Base-by-base conservation (phyloP, 495 filamentous ascomycete genomes). In the Choiromyces venosus region DNA sequence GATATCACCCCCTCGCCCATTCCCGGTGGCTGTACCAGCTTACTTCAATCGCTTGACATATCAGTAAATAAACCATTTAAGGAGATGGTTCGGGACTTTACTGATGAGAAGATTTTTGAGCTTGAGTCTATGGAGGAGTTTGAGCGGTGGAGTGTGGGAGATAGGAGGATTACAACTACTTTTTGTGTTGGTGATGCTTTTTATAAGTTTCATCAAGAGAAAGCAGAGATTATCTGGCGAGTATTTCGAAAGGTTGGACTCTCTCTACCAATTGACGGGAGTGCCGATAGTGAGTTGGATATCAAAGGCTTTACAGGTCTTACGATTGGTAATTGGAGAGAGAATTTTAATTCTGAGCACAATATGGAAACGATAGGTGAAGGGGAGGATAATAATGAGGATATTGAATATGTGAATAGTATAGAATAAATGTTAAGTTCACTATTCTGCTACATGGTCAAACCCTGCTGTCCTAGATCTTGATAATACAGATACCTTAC, bases 121-220 rank as follows among this genome's bases (percentile, higher is more conserved):
- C 38, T 14, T 52, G 64, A 46, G 18, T n/a, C 37, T 72, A 39
- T 35, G 1, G 52, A 71, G 10, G 70, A 36, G 0, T 56, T 52
- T 67, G 37, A 72, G 40, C 66, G 67, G n/a, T 67, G 37, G 21
- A 67, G 29, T 46, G 37, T 67, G 36, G 29, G n/a, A 1, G 9
- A 67, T 9, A 18, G 38, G 4, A 44, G 70, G 29, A 35, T 68
- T 9, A 8, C 33, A 8, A 42, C 66, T 10, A 68, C 66, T 39
- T 68, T 37, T 18, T 68, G 66, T 72, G 61, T 46, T 72, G 70
- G 64, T 10, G 25, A 72, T 72, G 64, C 70, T 3, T 72, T 38
- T 38, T 72, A 66, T 67, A n/a, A 44, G n/a, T 67, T 67, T 66
- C 52, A 35, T 67, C n/a, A 37, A 0, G 70, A 56, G 25, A 72